Conservation (phyloP, 352 stramenopile genomes). For the Pythium phragmitis region DNA sequence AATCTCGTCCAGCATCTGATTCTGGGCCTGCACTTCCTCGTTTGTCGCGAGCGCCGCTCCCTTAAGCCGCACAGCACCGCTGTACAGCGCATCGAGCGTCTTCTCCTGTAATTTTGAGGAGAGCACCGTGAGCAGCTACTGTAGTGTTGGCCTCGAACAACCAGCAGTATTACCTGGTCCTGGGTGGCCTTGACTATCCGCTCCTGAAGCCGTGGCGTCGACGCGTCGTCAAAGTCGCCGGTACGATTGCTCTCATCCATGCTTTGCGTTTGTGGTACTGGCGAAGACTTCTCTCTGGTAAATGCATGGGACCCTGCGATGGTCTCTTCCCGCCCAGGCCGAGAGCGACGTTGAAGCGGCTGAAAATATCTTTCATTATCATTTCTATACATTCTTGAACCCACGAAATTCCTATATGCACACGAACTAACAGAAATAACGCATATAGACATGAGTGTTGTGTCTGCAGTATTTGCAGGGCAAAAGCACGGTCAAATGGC, state of each 20-base stretch:
- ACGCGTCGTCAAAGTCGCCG: conserved; percentile 42
- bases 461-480: neutral
- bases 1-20: conserved; percentile 58
- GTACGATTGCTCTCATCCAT: neutral
- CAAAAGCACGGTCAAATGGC: conserved; percentile 6
- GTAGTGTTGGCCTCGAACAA: neutral
- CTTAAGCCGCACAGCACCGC: conserved; percentile 51
- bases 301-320: neutral
- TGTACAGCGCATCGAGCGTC: conserved; percentile 57
- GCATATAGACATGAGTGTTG: neutral
- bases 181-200: conserved; percentile 46
- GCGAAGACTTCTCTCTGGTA: neutral
- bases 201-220: conserved; percentile 50
- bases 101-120: conserved; percentile 33
- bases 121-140: too few relatives aligned
- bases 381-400: neutral
- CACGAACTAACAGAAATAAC: neutral
- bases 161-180: conserved; percentile 32
- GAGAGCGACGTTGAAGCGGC: neutral
- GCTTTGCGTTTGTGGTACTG: neutral
- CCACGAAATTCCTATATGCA: too few relatives aligned
- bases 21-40: conserved; percentile 58
- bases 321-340: neutral
- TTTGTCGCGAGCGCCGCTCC: conserved; percentile 54
- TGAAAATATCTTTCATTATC: neutral